A percentile compares a stretch with the other conserved stretches of the same genome.
These are phyloP conservation scores for Papiliotrema nemorosa DNA, from an alignment of 1,284 basidiomycete genomes.

Conservation along the genomic window DNA sequence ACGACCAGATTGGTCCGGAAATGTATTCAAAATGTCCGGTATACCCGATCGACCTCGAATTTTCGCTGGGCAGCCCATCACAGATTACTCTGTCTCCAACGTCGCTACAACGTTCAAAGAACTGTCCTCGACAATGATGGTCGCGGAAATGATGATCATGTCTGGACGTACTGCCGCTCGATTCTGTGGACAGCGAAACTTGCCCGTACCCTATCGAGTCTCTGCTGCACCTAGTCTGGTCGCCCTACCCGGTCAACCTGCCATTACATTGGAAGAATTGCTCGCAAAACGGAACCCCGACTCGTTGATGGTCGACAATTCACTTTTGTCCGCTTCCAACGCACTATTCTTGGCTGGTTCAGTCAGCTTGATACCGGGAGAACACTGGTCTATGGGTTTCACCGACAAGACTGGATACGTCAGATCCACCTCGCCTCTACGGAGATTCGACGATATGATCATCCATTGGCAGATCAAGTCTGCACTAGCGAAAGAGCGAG, in stretches of 20 bases:
- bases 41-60: conserved; percentile 40
- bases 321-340: conserved; percentile 11
- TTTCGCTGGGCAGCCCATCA: conserved; percentile 60
- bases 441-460: conserved; percentile 79
- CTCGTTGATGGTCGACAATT: conserved; percentile 20
- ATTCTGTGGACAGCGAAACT: conserved; percentile 61
- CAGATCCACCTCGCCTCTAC: conserved; percentile 81
- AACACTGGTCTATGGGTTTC: conserved; percentile 70
- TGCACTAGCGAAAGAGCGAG: conserved; percentile 51
- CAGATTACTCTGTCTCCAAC: conserved; percentile 53
- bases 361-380: background rate
- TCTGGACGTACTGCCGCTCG: conserved; percentile 73
- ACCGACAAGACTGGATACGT: conserved; percentile 62
- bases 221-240: conserved; percentile 46
- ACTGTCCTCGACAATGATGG: conserved; percentile 47
- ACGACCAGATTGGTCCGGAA: conserved; percentile 5
- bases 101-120: background rate
- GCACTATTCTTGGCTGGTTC: background rate
- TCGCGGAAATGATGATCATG: conserved; percentile 80
- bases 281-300: conserved; percentile 40
- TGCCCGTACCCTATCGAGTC: conserved; percentile 67
- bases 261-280: conserved; percentile 28
- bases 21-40: conserved; percentile 18
- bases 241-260: conserved; percentile 7
- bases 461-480: conserved; percentile 93